Evolutionary conservation across 257 asterid species (phyloP).

Genomic region (Capsicum rhomboideum): DNA sequence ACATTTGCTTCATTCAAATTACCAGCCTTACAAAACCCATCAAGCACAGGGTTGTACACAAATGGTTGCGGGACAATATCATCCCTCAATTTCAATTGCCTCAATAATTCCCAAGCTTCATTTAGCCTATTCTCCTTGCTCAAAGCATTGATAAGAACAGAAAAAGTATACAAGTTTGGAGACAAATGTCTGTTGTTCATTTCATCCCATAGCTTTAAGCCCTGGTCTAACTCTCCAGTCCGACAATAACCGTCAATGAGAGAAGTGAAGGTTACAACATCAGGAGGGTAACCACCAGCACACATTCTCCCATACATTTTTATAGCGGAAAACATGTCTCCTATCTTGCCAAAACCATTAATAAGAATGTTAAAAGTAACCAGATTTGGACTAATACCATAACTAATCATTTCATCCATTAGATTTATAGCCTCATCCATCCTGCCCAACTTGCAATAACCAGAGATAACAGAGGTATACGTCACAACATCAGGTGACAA

Average conservation of each 20-base stretch:
- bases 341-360: constrained; percentile 73
- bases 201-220: constrained; percentile 59
- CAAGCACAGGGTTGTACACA: constrained; percentile 86
- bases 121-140: constrained; percentile 68
- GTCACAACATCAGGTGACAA: constrained; percentile 65
- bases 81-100: constrained; percentile 39
- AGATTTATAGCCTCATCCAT: constrained; percentile 46
- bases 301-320: constrained; percentile 45
- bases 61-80: constrained; percentile 65
- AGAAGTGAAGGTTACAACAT: constrained; percentile 72
- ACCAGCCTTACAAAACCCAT: constrained; percentile 82
- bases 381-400: constrained; percentile 52
- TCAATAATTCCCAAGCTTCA: constrained; percentile 63
- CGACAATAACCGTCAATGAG: constrained; percentile 69
- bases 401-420: constrained; percentile 50
- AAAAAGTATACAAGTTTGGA: constrained; percentile 64
- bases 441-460: constrained; percentile 63
- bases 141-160: constrained; percentile 56
- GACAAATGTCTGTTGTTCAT: constrained; percentile 46
- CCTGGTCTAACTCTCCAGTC: constrained; percentile 52
- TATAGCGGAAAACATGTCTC: constrained; percentile 52
- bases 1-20: constrained; percentile 74
- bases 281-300: constrained; percentile 44
- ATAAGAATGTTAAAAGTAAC: constrained; percentile 58
- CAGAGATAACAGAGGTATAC: constrained; percentile 69